Evolutionary conservation across 768 basidiomycete species (phyloP), one percentile per base, ranked within the genome.

Genomic region (Vararia minispora): DNA sequence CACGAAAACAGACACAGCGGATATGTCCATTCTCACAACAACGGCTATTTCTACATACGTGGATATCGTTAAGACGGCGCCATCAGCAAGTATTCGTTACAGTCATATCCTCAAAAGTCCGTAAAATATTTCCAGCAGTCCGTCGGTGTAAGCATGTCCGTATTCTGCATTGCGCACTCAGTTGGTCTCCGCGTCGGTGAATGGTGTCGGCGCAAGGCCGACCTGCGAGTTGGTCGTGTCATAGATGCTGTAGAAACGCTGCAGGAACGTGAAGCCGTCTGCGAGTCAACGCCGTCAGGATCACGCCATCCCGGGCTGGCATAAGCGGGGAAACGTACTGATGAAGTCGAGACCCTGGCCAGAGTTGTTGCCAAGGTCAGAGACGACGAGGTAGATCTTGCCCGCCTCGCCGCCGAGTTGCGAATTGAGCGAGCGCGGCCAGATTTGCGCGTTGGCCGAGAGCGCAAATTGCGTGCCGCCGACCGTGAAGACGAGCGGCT

Each of bases 371-470:
- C 52, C 52, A 32, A 51, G 36, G 44, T 52, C 50, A 22, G 25
- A 35, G 9, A 52, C 48, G 23, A 58, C 30, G 12, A 58, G 51
- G 44, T 57, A 57, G 29, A 79, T 78, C 39, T 56, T 54, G 48
- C 52, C 48, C 4, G 58, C 45, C 20, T 58, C 52, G 32, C 81
- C 81, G 40, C 76, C 76, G 11, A 84, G 65, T 24, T 58, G 56
- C 12, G 59, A 54, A 58, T 83, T 81, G 43, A 74, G 60, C 3
- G 61, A 50, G 33, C 74, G 71, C 1, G 78, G 79, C 76, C 78
- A 82, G 44, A 77, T 72, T 63, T 84, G 79, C 3, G 74, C 78
- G 48, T 79, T 76, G 12, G 72, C 52, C 3, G 71, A 74, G 39
- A 82, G 46, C 53, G 72, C 71, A 47, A 65, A 77, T 7, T 65